Percentiles rank a stretch among this genome's conserved stretches.
These are phyloP conservation scores for Volvariella volvacea DNA, from an alignment of 1,284 basidiomycete genomes.

Conservation along the genomic window DNA sequence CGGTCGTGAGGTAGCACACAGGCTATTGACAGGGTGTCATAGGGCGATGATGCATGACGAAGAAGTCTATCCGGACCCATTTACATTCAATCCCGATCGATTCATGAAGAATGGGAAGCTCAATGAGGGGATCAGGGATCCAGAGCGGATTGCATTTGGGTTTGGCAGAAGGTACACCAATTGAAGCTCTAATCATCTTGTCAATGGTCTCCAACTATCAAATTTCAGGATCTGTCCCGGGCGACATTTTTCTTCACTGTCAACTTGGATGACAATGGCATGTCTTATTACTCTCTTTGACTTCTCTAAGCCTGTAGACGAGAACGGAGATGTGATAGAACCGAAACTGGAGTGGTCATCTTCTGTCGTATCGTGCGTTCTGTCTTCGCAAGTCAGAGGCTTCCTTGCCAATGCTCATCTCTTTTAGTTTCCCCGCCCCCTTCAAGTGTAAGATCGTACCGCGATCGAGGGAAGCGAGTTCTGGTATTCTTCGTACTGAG, in stretches of 20 bases:
- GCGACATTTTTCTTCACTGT: constrained; percentile 26
- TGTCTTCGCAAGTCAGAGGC: no score
- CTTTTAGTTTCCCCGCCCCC: no score
- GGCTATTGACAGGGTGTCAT: not conserved
- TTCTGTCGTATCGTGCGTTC: constrained; percentile 13
- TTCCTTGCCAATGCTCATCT: no score
- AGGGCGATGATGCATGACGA: constrained; percentile 36
- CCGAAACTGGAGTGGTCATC: constrained; percentile 3
- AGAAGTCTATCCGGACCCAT: constrained; percentile 27
- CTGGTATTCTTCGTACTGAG: no score
- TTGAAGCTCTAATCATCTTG: not conserved
- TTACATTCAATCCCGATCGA: constrained; percentile 32
- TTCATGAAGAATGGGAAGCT: constrained; percentile 24
- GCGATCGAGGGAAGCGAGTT: no score
- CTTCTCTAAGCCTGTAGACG: constrained; percentile 27
- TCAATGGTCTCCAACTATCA: no score
- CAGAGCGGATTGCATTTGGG: constrained; percentile 22
- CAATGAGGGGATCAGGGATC: constrained; percentile 18
- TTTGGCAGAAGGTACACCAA: constrained; percentile 26
- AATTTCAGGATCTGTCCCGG: constrained; percentile 31
- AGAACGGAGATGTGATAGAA: constrained; percentile 7
- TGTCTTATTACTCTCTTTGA: constrained; percentile 30
- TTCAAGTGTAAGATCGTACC: no score
- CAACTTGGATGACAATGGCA: constrained; percentile 32
- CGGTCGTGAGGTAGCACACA: no score